phyloP scores from a whole-genome alignment of 2,329 filamentous ascomycete genomes.

The Pseudocercospora fuligena region DNA sequence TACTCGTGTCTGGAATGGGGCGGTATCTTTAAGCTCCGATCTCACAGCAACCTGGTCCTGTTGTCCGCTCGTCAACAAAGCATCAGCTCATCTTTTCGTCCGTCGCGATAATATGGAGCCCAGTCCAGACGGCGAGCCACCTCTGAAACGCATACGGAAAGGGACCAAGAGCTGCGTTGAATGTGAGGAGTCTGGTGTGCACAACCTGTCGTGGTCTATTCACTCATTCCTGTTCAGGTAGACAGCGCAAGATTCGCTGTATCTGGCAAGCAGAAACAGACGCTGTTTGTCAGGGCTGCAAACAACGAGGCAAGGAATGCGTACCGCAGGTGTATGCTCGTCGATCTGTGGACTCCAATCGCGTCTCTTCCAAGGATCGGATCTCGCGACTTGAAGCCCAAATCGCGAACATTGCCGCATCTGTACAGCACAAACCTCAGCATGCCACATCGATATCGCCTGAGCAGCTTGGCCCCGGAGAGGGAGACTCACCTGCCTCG shows the following conservation, averaged over 20 bases:
- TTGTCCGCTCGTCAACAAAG: background rate
- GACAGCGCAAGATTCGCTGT: conserved; percentile 41
- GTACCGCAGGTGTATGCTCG: conserved; percentile 23
- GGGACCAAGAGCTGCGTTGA: conserved; percentile 40
- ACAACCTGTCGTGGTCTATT: background rate
- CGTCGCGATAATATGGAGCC: background rate
- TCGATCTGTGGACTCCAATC: conserved; percentile 10
- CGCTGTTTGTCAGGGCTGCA: conserved; percentile 30
- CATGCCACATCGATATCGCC: conserved; percentile 5
- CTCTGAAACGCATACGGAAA: conserved; percentile 34
- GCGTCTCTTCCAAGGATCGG: conserved; percentile 23
- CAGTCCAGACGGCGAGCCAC: background rate
- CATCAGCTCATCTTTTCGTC: conserved; percentile 4
- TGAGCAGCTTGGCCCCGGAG: background rate
- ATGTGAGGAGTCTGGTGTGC: conserved; percentile 28
- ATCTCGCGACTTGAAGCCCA: conserved; percentile 27
- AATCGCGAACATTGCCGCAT: conserved; percentile 21
- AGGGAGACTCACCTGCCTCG: background rate
- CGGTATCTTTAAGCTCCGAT: background rate
- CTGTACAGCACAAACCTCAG: conserved; percentile 11
- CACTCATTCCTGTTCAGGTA: conserved; percentile 27
- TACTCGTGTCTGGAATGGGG: no score
- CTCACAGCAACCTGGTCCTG: background rate
- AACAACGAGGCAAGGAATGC: conserved; percentile 14
- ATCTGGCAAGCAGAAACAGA: conserved; percentile 32